Evolutionary conservation across 2,329 filamentous ascomycete species (phyloP).

Genomic region (Diaporthe sp.): DNA sequence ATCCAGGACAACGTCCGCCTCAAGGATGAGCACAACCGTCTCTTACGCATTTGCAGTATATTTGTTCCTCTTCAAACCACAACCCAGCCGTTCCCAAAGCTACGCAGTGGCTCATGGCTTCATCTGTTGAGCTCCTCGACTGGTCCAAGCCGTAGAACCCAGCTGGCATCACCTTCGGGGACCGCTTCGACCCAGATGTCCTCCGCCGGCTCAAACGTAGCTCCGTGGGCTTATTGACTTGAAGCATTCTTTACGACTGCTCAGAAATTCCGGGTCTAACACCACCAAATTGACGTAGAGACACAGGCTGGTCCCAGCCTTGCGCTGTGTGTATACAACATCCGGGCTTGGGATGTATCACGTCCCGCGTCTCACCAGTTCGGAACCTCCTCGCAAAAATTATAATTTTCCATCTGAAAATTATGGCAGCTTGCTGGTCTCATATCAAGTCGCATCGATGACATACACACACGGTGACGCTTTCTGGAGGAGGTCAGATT

Average conservation of each 20-base stretch:
- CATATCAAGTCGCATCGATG: not conserved
- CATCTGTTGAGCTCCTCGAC: not conserved
- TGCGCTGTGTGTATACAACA: not conserved
- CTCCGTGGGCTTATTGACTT: not conserved
- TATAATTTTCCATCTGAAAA: not conserved
- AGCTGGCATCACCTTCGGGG: no score
- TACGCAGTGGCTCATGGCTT: not conserved
- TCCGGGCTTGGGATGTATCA: no score
- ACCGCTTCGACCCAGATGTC: not conserved
- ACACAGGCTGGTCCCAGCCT: not conserved
- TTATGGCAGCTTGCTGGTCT: not conserved
- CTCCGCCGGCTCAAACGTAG: not conserved
- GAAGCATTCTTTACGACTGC: not conserved
- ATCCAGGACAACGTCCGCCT: not conserved
- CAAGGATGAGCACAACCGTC: not conserved
- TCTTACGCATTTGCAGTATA: not conserved
- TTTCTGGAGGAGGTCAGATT: no score
- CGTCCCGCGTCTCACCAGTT: not conserved
- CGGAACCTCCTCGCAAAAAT: not conserved
- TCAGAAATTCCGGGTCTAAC: not conserved
- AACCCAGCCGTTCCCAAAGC: not conserved
- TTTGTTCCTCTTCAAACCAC: not conserved
- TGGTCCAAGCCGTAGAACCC: not conserved
- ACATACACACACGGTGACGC: not conserved
- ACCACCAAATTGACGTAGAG: not conserved